Conservation (phyloP, 495 filamentous ascomycete genomes). For the Xylaria intraflava region DNA sequence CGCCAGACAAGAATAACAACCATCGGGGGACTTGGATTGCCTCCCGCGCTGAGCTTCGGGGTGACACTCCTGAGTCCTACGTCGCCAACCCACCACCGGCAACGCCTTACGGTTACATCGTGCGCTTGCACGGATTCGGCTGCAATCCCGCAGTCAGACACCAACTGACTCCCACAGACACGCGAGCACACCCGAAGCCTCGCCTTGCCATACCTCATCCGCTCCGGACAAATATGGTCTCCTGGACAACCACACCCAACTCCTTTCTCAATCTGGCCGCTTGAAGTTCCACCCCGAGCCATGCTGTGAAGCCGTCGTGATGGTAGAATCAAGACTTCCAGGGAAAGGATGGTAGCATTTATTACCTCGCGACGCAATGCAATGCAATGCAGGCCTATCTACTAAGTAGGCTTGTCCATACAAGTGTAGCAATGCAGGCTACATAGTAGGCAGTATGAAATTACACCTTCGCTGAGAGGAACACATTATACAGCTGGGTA, state of each 20-base stretch:
- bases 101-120: neutral
- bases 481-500: neutral
- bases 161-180: neutral
- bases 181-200: neutral
- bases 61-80: neutral
- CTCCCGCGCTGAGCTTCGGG: neutral
- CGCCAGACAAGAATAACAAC: too few species aligned
- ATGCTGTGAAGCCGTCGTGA: too few species aligned
- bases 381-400: neutral
- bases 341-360: neutral
- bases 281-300: too few species aligned
- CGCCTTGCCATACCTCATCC: neutral
- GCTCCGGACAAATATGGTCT: neutral
- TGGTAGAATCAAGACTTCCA: too few species aligned
- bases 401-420: neutral
- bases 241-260: too few species aligned
- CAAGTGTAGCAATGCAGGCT: neutral
- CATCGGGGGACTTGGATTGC: neutral
- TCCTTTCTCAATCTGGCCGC: too few species aligned
- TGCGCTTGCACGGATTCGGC: neutral
- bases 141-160: neutral
- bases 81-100: neutral
- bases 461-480: neutral
- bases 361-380: neutral
- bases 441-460: neutral